Evolutionary conservation across 139 green algal genomes (phyloP), one percentile per base, ranked within the genome.

Genomic region (Parachlorella kessleri): DNA sequence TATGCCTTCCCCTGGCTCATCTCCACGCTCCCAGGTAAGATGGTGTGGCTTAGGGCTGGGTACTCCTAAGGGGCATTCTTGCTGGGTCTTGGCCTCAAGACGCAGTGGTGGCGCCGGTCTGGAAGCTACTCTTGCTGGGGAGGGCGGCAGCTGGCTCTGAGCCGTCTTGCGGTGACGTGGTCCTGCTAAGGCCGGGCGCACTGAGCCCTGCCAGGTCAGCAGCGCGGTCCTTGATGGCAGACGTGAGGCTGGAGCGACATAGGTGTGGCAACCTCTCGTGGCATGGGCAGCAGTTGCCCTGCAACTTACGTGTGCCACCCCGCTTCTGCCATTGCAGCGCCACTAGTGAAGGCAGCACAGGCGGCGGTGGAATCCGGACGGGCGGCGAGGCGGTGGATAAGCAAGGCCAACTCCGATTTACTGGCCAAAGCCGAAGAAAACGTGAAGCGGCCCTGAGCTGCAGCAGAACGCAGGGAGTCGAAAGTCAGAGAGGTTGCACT

Each of bases 1-100:
- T 90, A 90, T 65, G 85, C 81, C 53, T 84, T 85, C 55, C 85
- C 85, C 48, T 64, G 37, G 1, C 55, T 89, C 37, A 64, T 90
- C 26, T 59, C 48, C 48, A 59, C 48, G 48, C 48, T 59, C 14
- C 48, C 48, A 59, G 48, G 48, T 59, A 18, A 14, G 48, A 18
- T 14, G 48, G 48, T 18, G 48, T 14, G 14, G 48, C 14, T 18
- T 18, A 59, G 48, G 48, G 48, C 21, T 14, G 48, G 21, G 48
- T 59, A 18, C 48, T 28, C 48, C 48, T 59, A 59, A 14, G 21
- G 14, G 14, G 48, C 48, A 18, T n/a, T n/a, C 48, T 59, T 14
- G 21, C 14, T 28, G 48, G 14, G 48, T 59, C 14, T 18, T 59
- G 48, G 14, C 48, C 48, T 28, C 48, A 59, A 59, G 14, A 59